Percentiles rank a stretch among this genome's conserved stretches.
Conservation (phyloP, 2,329 filamentous ascomycete species). For the Amauroascus verrucosus region DNA sequence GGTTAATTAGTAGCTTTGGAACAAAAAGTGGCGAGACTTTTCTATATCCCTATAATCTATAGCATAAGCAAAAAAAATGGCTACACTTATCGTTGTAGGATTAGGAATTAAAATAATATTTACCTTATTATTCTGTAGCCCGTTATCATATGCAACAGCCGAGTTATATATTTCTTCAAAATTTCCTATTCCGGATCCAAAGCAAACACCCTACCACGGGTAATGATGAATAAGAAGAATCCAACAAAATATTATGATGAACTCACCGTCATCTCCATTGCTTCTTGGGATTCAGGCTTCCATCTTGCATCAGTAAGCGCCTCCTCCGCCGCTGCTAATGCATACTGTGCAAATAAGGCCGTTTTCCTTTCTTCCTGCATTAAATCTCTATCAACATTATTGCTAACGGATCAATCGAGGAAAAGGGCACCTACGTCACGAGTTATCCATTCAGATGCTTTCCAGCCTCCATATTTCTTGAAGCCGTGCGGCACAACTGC, state of each 20-base stretch:
- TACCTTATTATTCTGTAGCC: constrained; percentile 48
- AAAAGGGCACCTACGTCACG: constrained; percentile 28
- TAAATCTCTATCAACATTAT: not conserved
- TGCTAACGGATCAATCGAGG: not conserved
- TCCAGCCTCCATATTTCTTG: constrained; percentile 37
- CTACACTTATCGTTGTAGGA: too few species aligned
- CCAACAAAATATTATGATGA: not conserved
- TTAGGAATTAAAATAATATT: too few species aligned
- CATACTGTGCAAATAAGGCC: constrained; percentile 88
- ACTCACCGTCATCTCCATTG: constrained; percentile 58
- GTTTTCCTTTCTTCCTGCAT: constrained; percentile 60
- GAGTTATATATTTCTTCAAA: constrained; percentile 83
- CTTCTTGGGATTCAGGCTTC: constrained; percentile 50
- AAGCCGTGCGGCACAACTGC: constrained; percentile 61
- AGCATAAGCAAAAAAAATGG: constrained; percentile 12
- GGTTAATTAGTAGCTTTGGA: constrained; percentile 83
- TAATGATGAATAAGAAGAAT: not conserved
- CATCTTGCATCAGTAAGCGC: constrained; percentile 75
- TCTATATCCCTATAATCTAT: constrained; percentile 60
- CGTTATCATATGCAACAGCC: constrained; percentile 61
- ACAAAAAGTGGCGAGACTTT: constrained; percentile 92
- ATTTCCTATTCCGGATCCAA: constrained; percentile 93
- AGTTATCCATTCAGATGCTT: constrained; percentile 36
- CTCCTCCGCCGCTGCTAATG: constrained; percentile 74
- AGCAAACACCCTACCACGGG: constrained; percentile 60